These are phyloP conservation scores for Tylopilus orsonianus DNA, from an alignment of 1,284 basidiomycete genomes.

Conservation along the genomic window DNA sequence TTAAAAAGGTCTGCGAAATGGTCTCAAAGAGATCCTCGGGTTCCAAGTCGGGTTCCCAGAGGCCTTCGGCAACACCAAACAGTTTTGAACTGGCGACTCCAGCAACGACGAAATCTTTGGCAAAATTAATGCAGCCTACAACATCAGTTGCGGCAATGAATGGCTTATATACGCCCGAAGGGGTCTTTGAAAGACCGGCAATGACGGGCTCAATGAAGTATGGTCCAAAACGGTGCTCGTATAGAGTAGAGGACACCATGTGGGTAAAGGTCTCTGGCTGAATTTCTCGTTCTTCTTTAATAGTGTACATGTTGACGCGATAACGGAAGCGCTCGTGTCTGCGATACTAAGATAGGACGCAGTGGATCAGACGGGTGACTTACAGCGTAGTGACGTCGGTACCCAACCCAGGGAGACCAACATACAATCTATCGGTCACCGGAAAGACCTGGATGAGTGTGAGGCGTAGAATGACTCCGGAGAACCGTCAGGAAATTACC, in stretches of 20 bases:
- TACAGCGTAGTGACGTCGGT: constrained; percentile 92
- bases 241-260: constrained; percentile 95
- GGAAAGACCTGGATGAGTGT: constrained; percentile 75
- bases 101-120: constrained; percentile 96
- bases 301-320: constrained; percentile 98
- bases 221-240: constrained; percentile 94
- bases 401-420: constrained; percentile 92
- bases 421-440: constrained; percentile 89
- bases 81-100: constrained; percentile 94
- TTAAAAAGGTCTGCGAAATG: constrained; percentile 93
- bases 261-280: constrained; percentile 96
- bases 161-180: constrained; percentile 76
- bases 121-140: constrained; percentile 94
- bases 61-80: constrained; percentile 95
- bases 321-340: constrained; percentile 90
- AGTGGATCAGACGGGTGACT: constrained; percentile 30
- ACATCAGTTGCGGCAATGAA: constrained; percentile 97
- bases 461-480: constrained; percentile 7
- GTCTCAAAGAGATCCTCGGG: constrained; percentile 99
- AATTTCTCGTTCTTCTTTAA: constrained; percentile 99
- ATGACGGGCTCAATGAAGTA: constrained; percentile 98
- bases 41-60: constrained; percentile 97
- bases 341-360: constrained; percentile 13
- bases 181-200: constrained; percentile 82
- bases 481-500: constrained; percentile 45